Evolutionary conservation across 257 asterid genomes (phyloP).

Genomic region (Solanum appendiculatum): DNA sequence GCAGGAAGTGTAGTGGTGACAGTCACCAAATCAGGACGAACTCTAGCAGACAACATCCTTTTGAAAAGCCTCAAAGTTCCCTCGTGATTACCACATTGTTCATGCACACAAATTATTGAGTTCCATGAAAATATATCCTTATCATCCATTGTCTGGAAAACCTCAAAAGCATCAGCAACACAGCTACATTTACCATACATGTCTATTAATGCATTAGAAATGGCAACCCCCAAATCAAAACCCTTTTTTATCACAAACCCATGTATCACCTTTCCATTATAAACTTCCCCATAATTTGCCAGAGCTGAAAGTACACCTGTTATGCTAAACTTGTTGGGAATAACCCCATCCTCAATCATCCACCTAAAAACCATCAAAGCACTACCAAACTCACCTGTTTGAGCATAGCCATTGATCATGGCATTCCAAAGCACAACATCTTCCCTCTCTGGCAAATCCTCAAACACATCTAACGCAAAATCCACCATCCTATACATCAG

Average conservation of each 20-base stretch:
- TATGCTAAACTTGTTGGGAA: slow-evolving; percentile 44
- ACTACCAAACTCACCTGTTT: slow-evolving; percentile 33
- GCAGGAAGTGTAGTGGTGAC: slow-evolving; percentile 69
- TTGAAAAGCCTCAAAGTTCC: slow-evolving; percentile 46
- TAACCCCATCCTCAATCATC: slow-evolving; percentile 39
- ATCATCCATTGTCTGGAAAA: slow-evolving; percentile 37
- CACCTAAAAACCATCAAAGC: slow-evolving; percentile 40
- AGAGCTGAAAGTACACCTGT: slow-evolving; percentile 67
- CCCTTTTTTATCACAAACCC: slow-evolving; percentile 47
- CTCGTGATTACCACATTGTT: slow-evolving; percentile 66
- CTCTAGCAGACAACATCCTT: slow-evolving; percentile 40
- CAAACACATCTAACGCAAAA: slow-evolving; percentile 55
- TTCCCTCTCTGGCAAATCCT: slow-evolving; percentile 46
- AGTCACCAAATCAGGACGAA: slow-evolving; percentile 65
- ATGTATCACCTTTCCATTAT: slow-evolving; percentile 48
- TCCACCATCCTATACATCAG: slow-evolving; percentile 36
- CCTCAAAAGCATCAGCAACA: slow-evolving; percentile 36
- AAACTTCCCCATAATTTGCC: slow-evolving; percentile 40
- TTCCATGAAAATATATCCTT: slow-evolving; percentile 90
- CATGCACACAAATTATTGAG: slow-evolving; percentile 62
- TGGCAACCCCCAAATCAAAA: slow-evolving; percentile 33
- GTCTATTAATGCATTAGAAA: slow-evolving; percentile 64
- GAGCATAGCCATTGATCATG: slow-evolving; percentile 69
- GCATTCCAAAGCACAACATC: slow-evolving; percentile 79
- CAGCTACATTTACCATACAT: slow-evolving; percentile 77